Conservation (phyloP, 2,329 filamentous ascomycete species). For the Aspergillus fischeri region DNA sequence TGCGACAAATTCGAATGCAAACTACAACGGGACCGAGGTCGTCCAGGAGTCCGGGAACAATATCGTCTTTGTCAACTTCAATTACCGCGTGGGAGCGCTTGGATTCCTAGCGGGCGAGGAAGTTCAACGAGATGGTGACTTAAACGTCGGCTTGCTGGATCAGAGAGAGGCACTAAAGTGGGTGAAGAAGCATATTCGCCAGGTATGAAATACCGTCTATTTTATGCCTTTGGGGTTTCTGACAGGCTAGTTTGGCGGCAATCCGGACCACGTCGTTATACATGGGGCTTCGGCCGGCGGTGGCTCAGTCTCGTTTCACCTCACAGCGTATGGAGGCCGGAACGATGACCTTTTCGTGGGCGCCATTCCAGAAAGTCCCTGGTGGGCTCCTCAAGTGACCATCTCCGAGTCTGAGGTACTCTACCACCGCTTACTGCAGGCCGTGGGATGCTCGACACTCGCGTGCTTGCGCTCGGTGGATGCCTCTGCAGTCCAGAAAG, state of each 20-base stretch:
- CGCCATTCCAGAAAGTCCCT: conserved; percentile 47
- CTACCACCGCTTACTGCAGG: conserved; percentile 44
- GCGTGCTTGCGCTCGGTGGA: conserved; percentile 44
- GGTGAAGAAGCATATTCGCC: conserved; percentile 56
- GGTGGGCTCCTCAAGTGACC: conserved; percentile 45
- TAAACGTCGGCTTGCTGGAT: conserved; percentile 63
- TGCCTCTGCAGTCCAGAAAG: conserved; percentile 37
- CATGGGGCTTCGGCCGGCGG: conserved; percentile 60
- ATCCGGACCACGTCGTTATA: conserved; percentile 56
- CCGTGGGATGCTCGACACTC: conserved; percentile 43
- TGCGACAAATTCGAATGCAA: conserved; percentile 46
- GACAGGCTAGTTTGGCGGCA: conserved; percentile 52
- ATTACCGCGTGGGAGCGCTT: conserved; percentile 63
- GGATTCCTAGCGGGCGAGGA: conserved; percentile 60
- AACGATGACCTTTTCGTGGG: conserved; percentile 47
- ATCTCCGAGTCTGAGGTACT: conserved; percentile 45
- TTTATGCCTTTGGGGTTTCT: neutral
- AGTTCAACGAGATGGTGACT: conserved; percentile 51
- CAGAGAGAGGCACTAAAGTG: conserved; percentile 59
- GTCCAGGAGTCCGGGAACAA: conserved; percentile 51
- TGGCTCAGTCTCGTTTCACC: conserved; percentile 53
- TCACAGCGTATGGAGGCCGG: conserved; percentile 49
- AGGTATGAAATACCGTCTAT: conserved; percentile 3
- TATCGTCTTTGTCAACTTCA: conserved; percentile 66
- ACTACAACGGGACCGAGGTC: conserved; percentile 57